Evolutionary conservation across 176 grass and related monocot species (phyloP), one percentile per base, ranked within the genome.

Genomic region (Echinochloa phyllopogon): DNA sequence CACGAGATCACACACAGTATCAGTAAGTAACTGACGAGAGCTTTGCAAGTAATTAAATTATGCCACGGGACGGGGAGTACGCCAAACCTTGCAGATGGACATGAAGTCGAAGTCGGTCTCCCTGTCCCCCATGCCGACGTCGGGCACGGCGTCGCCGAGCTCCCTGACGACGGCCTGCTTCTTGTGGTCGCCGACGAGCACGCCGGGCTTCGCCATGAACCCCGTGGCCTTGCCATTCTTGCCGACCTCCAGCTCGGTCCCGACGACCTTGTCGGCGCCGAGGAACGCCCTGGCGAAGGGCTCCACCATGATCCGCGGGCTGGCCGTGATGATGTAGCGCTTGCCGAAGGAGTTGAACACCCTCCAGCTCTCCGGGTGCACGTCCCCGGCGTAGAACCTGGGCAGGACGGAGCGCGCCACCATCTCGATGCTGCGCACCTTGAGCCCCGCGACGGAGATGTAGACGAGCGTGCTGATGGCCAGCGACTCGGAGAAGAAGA

Each of bases 341-440:
- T 48, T 91, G 39, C 97, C 94, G 52, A 86, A 99, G 69, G 97
- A 87, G 76, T 39, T 82, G 89, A 96, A 99, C 64, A 99, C 94
- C 44, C 91, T 71, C 97, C 97, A 99, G 77, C 94, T 99, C 91
- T 96, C 93, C 42, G 97, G 97, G 83, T 99, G 97, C 14, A 99
- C 91, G 86, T 99, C 97, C 65, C 81, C 91, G 0, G 97, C 94
- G 44, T 99, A 99, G 94, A 99, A 99, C 82, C 49, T 90, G 21
- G 97, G 94, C 29, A 99, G 87, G 40, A 99, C 92, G 5, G 96
- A 98, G 48, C 83, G 91, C 17, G 96, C 93, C 72, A 79, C 96
- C 89, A 89, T 89, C 91, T 93, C 93, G 75, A 98, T 92, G 86
- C 86, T 87, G 67, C 88, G 67, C 40, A 98, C 77, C 86, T 90